These are phyloP conservation scores for Thelonectria rubi DNA, from an alignment of 2,329 filamentous ascomycete species.

Conservation along the genomic window DNA sequence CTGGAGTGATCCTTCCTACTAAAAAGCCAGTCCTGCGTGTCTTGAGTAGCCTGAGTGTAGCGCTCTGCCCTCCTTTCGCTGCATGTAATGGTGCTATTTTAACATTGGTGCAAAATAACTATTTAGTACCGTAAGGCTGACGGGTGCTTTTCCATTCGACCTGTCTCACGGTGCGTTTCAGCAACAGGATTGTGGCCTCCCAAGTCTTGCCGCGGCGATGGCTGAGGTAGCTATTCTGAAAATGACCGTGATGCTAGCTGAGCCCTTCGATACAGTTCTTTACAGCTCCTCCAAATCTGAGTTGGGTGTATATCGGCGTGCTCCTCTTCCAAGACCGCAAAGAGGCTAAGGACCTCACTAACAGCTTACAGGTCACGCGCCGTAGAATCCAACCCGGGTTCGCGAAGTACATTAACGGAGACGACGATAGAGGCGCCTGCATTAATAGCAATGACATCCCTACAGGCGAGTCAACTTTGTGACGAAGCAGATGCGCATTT, in stretches of 20 bases:
- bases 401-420: not conserved
- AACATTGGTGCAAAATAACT: too few relatives aligned
- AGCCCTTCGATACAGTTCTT: not conserved
- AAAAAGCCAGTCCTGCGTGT: too few relatives aligned
- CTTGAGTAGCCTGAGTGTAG: too few relatives aligned
- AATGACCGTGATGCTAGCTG: not conserved
- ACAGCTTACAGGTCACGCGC: not conserved
- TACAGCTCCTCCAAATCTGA: not conserved
- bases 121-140: too few relatives aligned
- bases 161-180: not conserved
- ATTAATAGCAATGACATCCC: not conserved
- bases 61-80: too few relatives aligned
- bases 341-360: not conserved
- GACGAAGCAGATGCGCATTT: not conserved
- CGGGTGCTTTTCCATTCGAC: not conserved
- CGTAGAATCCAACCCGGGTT: not conserved
- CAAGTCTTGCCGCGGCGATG: not conserved
- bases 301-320: not conserved
- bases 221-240: not conserved
- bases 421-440: not conserved
- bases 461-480: not conserved
- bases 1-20: too few relatives aligned
- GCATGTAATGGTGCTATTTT: too few relatives aligned
- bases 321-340: not conserved
- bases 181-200: not conserved